Evolutionary conservation across 495 filamentous ascomycete genomes (phyloP).

Genomic region (Corynascus novoguineensis): DNA sequence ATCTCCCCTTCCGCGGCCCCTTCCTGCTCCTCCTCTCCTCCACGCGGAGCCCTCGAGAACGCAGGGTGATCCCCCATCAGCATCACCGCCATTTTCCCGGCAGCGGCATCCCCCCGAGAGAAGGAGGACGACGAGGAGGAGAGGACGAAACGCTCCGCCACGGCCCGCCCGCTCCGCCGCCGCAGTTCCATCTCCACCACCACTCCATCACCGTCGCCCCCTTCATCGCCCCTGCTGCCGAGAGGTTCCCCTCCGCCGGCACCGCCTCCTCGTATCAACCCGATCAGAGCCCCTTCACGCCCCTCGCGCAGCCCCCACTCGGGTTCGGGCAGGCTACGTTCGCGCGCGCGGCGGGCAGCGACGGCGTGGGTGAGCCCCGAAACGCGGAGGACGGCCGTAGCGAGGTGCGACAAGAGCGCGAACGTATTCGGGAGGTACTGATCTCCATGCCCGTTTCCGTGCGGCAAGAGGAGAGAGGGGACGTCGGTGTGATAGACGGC

Average conservation of each 20-base stretch:
- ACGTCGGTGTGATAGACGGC: constrained; percentile 66
- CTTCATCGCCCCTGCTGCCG: background rate
- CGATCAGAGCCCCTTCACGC: constrained; percentile 66
- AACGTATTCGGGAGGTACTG: constrained; percentile 65
- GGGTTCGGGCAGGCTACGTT: constrained; percentile 64
- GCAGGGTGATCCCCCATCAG: constrained; percentile 73
- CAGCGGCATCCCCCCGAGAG: background rate
- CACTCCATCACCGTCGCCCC: constrained; percentile 32
- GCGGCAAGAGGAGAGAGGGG: constrained; percentile 29
- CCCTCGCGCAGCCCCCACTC: constrained; percentile 71
- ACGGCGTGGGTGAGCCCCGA: constrained; percentile 63
- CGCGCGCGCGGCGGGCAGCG: constrained; percentile 58
- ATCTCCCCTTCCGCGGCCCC: constrained; percentile 48
- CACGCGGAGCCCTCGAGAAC: constrained; percentile 44
- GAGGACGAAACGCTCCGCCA: constrained; percentile 73
- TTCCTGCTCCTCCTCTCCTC: constrained; percentile 29
- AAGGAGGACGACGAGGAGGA: constrained; percentile 60
- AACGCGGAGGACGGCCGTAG: constrained; percentile 45
- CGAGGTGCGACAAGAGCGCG: constrained; percentile 49
- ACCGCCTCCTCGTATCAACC: constrained; percentile 35
- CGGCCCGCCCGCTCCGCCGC: constrained; percentile 68
- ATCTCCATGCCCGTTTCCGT: background rate
- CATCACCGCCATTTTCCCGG: constrained; percentile 50
- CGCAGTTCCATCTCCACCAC: constrained; percentile 85
- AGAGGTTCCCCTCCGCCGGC: constrained; percentile 34